phyloP scores from a whole-genome alignment of 805 yeast species.

The Metschnikowia santaceciliae region DNA sequence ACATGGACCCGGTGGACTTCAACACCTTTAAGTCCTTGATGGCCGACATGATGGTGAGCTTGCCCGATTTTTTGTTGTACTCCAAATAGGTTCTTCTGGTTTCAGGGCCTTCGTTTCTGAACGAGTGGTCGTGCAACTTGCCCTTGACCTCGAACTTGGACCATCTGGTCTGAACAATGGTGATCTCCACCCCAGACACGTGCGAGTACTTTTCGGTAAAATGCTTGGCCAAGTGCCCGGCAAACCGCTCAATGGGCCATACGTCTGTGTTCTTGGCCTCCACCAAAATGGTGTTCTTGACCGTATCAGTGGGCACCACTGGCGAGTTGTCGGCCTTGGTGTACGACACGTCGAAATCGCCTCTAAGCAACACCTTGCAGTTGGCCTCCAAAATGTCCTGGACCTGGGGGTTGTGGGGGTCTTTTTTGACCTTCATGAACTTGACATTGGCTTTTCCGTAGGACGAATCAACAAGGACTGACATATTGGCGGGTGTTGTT shows the following conservation, averaged over 20 bases:
- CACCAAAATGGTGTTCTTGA: constrained; percentile 80
- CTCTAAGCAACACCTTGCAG: constrained; percentile 69
- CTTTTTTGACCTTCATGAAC: constrained; percentile 82
- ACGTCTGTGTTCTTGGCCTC: constrained; percentile 80
- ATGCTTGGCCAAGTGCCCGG: constrained; percentile 78
- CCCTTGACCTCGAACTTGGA: constrained; percentile 72
- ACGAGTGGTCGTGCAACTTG: constrained; percentile 75
- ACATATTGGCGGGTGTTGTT: constrained; percentile 6
- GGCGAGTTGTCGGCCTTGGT: constrained; percentile 84
- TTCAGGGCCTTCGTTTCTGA: constrained; percentile 81
- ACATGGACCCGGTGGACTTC: constrained; percentile 90
- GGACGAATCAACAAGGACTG: constrained; percentile 40
- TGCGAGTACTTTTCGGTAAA: constrained; percentile 75
- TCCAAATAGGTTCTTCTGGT: constrained; percentile 57
- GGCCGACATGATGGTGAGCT: constrained; percentile 59
- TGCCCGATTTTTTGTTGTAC: constrained; percentile 47
- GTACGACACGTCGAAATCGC: constrained; percentile 75
- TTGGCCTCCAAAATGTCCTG: constrained; percentile 88
- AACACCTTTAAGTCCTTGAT: constrained; percentile 77
- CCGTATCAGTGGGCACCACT: constrained; percentile 93
- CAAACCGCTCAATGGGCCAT: constrained; percentile 90
- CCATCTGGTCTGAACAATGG: constrained; percentile 76
- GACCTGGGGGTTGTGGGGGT: constrained; percentile 62
- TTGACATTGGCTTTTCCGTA: constrained; percentile 95
- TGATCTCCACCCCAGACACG: constrained; percentile 65